Base-by-base conservation (phyloP, 169 alveolate genomes). In the Plasmodium berghei region DNA sequence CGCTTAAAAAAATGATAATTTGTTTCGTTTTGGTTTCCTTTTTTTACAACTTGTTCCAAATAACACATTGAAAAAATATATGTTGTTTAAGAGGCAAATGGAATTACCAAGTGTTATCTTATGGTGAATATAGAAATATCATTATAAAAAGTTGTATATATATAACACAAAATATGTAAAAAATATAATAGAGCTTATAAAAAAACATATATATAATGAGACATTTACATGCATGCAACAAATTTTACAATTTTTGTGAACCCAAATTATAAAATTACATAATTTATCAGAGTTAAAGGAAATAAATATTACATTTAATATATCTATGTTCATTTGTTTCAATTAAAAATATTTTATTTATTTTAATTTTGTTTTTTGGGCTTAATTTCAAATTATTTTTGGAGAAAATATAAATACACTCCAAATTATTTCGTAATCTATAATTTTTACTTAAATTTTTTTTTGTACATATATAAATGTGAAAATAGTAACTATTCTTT, bases 171-270 rank as follows among this genome's bases (percentile, higher is more conserved):
- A 34, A 34, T 34, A 34, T 34, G 42, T 5, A 34, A 34, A 34
- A 34, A 34, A 34, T 0, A 34, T 34, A 34, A 34, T 6, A 34
- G 42, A 3, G 42, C 3, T 34, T 34, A 34, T 34, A 34, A 34
- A 34, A 34, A 52, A 8, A 8, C 59, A 16, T 16, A n/a, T 58
- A 20, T 20, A 58, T 26, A 71, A 52, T 28, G 9, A 71, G 42
- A 26, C 22, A 26, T 62, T 34, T 40, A 75, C 88, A 56, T 75
- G 88, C 88, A 75, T 75, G 88, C 88, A 75, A 26, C 24, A n/a
- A 46, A 52, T 75, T 75, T 12, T 0, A 16, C 59, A 52, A 52
- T 14, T 14, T 42, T 61, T 8, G 46, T 48, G 42, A 45, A 20
- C 2, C 24, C 14, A 14, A 64, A 62, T 75, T 66, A 75, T n/a